Base-by-base conservation (phyloP, 1,284 basidiomycete genomes). In the Macrocystidia cucumis region DNA sequence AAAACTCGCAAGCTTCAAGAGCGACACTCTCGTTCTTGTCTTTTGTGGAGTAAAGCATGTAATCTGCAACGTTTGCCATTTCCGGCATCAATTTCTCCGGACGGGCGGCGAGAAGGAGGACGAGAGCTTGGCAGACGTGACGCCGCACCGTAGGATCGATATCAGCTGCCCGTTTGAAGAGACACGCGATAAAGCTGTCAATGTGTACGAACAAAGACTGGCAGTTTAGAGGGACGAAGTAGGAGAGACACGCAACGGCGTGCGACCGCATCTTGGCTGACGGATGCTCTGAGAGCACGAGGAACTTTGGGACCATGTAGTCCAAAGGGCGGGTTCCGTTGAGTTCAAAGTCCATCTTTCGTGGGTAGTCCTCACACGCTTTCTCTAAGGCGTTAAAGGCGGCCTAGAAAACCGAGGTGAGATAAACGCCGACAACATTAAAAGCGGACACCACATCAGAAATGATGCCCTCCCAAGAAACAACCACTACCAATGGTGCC, bases 1-100 rank as follows among this genome's bases (percentile, higher is more conserved):
- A 98, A 63, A 99, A 98, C 69, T 99, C 96, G 72, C 92, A 97
- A 9, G 96, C 96, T 63, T 97, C 93, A 27, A 97, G 69, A 3
- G 92, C 91, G 35, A 97, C 91, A 39, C 81, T 81, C 63, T 96
- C 91, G 59, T 98, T 89, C 62, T 87, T 83, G 69, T 98, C 95
- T 59, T 93, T 91, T 7, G 91, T 98, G 23, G 91, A 97, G 65
- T 93, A 98, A 25, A 98, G 74, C 89, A 99, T 98, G 63, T 97
- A 99, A 56, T 97, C 91, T 26, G 96, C 93, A 29, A 98, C 91
- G 50, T 91, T 93, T 34, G 69, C 63, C 76, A 99, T 90, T 59
- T 98, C 91, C 1, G 96, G 96, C 63, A 97, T 83, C 41, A 99
- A 79, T 60, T 96, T 96, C 60, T 98, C 93, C 1, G 96, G 91